A percentile compares a stretch with the other conserved stretches of the same genome.
These are phyloP conservation scores for Guadua angustifolia DNA, from an alignment of 176 grass and related monocot genomes.

Conservation along the genomic window DNA sequence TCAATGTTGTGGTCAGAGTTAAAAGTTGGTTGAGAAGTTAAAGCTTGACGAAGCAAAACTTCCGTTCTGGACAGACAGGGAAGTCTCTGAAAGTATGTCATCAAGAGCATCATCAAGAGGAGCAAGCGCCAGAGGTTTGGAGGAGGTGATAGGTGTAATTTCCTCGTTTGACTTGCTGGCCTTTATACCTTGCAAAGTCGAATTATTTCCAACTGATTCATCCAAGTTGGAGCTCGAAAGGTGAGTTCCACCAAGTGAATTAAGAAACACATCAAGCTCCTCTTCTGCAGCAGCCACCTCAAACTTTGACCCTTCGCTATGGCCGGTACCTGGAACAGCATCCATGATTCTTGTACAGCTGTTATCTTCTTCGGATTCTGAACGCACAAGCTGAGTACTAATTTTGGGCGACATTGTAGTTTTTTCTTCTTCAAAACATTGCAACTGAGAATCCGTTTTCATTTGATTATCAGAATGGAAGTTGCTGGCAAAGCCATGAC, in stretches of 20 bases:
- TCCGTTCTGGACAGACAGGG: constrained; percentile 32
- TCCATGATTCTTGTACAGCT: not conserved
- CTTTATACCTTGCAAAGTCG: not conserved
- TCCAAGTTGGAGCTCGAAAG: constrained; percentile 54
- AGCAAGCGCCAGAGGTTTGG: constrained; percentile 1
- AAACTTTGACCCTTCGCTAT: constrained; percentile 26
- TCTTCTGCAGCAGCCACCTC: constrained; percentile 59
- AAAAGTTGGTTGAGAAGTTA: constrained; percentile 25
- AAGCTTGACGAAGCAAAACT: constrained; percentile 9
- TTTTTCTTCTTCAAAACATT: constrained; percentile 40
- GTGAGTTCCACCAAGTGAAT: constrained; percentile 56
- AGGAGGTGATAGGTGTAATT: constrained; percentile 1
- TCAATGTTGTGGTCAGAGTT: constrained; percentile 16
- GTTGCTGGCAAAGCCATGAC: constrained; percentile 15
- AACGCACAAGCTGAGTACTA: not conserved
- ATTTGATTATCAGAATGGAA: constrained; percentile 14
- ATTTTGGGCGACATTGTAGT: not conserved
- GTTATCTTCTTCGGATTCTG: constrained; percentile 36
- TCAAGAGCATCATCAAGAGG: constrained; percentile 60
- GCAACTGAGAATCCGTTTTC: constrained; percentile 7
- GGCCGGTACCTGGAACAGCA: constrained; percentile 21
- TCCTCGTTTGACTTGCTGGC: constrained; percentile 15
- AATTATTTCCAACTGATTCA: constrained; percentile 9
- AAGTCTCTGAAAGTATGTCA: constrained; percentile 67
- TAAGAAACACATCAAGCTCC: constrained; percentile 74